Base-by-base conservation (phyloP, 1,284 basidiomycete species). In the Paramarasmius palmivorus region DNA sequence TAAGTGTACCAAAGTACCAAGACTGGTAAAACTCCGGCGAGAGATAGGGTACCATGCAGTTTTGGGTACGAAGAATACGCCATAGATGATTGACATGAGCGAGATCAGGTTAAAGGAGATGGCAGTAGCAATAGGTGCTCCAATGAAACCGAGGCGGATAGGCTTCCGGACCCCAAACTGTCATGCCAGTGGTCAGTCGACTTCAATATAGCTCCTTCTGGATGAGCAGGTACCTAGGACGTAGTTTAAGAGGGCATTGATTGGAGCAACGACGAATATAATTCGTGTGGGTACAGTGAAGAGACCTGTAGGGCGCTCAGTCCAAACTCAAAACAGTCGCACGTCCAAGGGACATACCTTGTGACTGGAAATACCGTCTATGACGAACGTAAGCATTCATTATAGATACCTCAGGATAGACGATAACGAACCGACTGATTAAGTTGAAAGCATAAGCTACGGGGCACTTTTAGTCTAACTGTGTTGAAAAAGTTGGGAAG, bases 121-220 rank as follows among this genome's bases (percentile, higher is more conserved):
- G 0, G 91, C 90, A 0, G 92, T 93, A 0, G 95, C 92, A 35
- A 98, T 77, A 0, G 96, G 95, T 2, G 95, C 95, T 8, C 96
- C 96, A 55, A 94, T 85, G 70, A 95, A 99, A 7, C 96, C 96
- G 1, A 98, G 75, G 15, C 90, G 77, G 50, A 94, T 70, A 2
- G 82, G 72, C n/a, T 26, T 78, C 72, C 0, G 93, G 93, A 2
- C 93, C 93, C 91, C 92, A 94, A 0, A 95, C 91, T 88, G 47
- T 47, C 49, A 62, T 15, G 25, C n/a, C 17, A 46, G 19, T 35
- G 22, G 3, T 20, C n/a, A 10, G 47, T n/a, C 50, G 14, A 8
- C 49, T 7, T 25, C 29, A 35, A 19, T 45, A 20, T 37, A 46
- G 23, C 35, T 14, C 29, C 29, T 29, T 7, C 8, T 46, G 29